Conservation (phyloP, 345 rosid species). For the Eucalyptus erythrocorys region DNA sequence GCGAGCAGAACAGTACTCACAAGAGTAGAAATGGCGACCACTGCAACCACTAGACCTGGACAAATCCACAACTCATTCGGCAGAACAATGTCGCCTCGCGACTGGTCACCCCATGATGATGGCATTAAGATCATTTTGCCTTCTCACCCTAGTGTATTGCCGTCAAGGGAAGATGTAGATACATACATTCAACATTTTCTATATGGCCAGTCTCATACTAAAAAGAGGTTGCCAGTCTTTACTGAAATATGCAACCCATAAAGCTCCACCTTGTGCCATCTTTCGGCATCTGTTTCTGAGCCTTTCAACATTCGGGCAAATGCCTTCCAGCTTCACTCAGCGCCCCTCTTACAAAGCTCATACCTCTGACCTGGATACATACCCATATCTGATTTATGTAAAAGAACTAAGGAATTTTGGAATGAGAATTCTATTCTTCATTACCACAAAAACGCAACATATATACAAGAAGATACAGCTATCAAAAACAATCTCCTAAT, state of each 20-base stretch:
- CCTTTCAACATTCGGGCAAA: background rate
- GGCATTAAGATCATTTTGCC: conserved; percentile 36
- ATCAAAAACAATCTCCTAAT: no score
- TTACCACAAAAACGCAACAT: no score
- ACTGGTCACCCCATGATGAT: conserved; percentile 72
- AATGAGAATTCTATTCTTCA: no score
- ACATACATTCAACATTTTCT: conserved; percentile 11
- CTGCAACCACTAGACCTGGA: background rate
- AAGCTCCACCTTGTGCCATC: background rate
- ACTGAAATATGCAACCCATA: conserved; percentile 11
- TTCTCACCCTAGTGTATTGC: background rate
- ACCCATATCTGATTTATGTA: background rate
- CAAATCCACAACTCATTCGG: background rate
- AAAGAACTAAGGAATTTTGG: no score
- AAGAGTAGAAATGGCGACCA: background rate
- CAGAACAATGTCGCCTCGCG: background rate
- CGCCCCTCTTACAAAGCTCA: background rate
- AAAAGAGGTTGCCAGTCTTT: conserved; percentile 29
- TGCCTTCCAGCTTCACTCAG: background rate
- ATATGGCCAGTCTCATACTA: conserved; percentile 4
- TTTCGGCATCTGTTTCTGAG: background rate
- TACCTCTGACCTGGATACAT: background rate
- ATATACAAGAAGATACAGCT: no score
- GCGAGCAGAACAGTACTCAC: background rate
- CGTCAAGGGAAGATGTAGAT: conserved; percentile 15